Conservation (phyloP, 345 rosid species). For the Acer negundo region DNA sequence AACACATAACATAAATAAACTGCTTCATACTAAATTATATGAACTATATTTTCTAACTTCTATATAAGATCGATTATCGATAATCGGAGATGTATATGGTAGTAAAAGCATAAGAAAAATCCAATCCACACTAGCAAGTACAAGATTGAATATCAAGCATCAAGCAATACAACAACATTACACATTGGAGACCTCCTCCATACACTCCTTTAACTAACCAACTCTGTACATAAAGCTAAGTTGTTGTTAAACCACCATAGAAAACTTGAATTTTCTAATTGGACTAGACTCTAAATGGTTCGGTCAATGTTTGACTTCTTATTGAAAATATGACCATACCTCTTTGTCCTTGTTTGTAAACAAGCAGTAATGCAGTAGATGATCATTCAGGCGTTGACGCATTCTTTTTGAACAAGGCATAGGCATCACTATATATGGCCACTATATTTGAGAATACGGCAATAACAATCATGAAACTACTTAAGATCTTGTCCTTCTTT, state of each 20-base stretch:
- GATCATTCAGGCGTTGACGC: constrained; percentile 31
- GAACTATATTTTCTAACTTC: not conserved
- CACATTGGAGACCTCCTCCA: constrained; percentile 7
- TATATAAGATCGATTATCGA: not conserved
- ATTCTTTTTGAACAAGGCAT: constrained; percentile 55
- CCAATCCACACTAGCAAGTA: not conserved
- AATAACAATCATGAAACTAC: constrained; percentile 69
- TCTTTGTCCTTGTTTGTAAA: not conserved
- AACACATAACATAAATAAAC: not conserved
- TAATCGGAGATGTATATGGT: not conserved
- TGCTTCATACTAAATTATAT: not conserved
- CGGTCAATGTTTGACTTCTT: constrained; percentile 1
- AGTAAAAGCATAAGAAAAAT: not conserved
- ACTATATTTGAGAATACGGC: constrained; percentile 71
- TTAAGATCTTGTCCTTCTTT: constrained; percentile 59
- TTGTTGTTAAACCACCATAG: not conserved
- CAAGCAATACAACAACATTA: constrained; percentile 11
- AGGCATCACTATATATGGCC: constrained; percentile 83
- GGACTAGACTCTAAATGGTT: not conserved
- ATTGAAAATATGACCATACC: not conserved
- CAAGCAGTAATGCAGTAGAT: not conserved
- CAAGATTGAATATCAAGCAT: constrained; percentile 18
- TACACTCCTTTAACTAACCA: not conserved
- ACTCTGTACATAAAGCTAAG: constrained; percentile 19
- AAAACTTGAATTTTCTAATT: constrained; percentile 8